A percentile compares a stretch with the other conserved stretches of the same genome.
These are phyloP conservation scores for Phytophthora niederhauseri DNA, from an alignment of 352 stramenopile species.

Conservation along the genomic window DNA sequence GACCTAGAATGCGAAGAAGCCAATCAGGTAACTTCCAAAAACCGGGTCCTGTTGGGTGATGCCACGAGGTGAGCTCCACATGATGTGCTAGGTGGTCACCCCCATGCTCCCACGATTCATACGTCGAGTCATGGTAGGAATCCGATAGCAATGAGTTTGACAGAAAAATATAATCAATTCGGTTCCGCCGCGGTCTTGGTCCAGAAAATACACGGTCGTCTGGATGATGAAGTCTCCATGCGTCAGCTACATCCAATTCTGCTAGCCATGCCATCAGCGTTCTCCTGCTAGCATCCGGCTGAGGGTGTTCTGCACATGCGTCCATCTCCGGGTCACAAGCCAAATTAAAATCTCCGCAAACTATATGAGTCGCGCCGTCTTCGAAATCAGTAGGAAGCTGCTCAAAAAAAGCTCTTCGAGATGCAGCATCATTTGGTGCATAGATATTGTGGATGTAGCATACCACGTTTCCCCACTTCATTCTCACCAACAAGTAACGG, in stretches of 20 bases:
- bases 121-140: slow-evolving; percentile 11
- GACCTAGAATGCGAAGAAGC: slow-evolving; percentile 7
- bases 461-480: background rate
- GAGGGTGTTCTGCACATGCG: background rate
- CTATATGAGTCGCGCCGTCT: background rate
- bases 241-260: slow-evolving; percentile 3
- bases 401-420: slow-evolving; percentile 1
- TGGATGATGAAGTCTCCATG: slow-evolving; percentile 17
- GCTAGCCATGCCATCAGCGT: background rate
- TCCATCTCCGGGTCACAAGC: background rate
- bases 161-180: slow-evolving; percentile 15
- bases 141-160: background rate
- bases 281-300: background rate
- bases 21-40: slow-evolving; percentile 16
- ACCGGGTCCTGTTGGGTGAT: slow-evolving; percentile 5
- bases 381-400: slow-evolving; percentile 2
- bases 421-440: slow-evolving; percentile 7
- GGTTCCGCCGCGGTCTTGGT: background rate
- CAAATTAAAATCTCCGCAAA: slow-evolving; percentile 13
- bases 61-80: slow-evolving; percentile 16
- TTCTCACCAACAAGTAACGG: too few relatives aligned
- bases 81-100: slow-evolving; percentile 16
- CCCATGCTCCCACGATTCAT: slow-evolving; percentile 1
- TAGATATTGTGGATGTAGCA: slow-evolving; percentile 20
- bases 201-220: background rate